Base-by-base conservation (phyloP, 495 filamentous ascomycete genomes). In the Hypomontagnella submonticulosa region DNA sequence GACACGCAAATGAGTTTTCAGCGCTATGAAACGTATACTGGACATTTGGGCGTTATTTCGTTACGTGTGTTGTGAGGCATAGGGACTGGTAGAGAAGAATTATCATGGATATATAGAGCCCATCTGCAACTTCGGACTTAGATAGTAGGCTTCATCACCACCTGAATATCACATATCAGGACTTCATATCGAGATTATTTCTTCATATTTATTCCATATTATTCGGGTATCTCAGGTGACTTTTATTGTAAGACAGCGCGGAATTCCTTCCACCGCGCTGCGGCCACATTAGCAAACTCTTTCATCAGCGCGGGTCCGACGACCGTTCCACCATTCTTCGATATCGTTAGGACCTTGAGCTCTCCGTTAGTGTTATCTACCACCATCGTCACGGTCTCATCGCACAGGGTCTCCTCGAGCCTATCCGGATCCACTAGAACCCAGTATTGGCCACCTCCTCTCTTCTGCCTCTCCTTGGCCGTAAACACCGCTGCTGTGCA, bases 371-470 rank as follows among this genome's bases (percentile, higher is more conserved):
- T 75, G 57, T 85, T 83, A 71, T 92, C 89, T 33, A 97, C 85
- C 46, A 93, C 87, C 57, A 95, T 74, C 15, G 84, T 90, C 15
- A 91, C 80, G 12, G 76, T 80, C 79, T 98, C 95, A 46, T 85
- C 78, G 72, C 89, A 93, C 32, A 96, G 64, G 1, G 79, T 85
- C 78, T 97, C 95, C 77, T 99, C 95, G 61, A 95, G 88, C 30
- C 89, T 84, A 83, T 99, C 95, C 34, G 91, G 90, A 78, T 99
- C 95, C 9, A 88, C 85, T 49, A 99, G 75, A 2, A 97, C 76
- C 92, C 91, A 95, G 46, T 81, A 83, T 73, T 83, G 77, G 43
- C 81, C 81, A 53, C 70, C 67, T 38, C 77, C 83, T 59, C 75
- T 77, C 57, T 78, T 78, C 60, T 79, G 76, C 13, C 82, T 79